phyloP scores from a whole-genome alignment of 495 filamentous ascomycete species.

The Neurospora cerealis region DNA sequence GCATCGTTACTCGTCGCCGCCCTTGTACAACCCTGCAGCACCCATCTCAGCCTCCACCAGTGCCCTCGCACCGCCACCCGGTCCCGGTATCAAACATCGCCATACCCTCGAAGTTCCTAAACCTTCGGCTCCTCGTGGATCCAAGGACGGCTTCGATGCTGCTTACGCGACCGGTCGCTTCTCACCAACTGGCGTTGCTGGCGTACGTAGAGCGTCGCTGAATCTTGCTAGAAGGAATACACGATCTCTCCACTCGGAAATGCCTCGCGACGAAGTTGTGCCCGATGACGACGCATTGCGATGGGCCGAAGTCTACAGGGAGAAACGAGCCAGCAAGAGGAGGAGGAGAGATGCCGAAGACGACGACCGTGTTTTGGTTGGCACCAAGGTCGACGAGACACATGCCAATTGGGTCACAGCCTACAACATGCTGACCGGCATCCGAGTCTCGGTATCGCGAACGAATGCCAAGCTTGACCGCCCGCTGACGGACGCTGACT shows the following conservation, averaged over 20 bases:
- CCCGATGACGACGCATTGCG: constrained; percentile 81
- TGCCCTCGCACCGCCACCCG: constrained; percentile 35
- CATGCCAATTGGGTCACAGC: constrained; percentile 97
- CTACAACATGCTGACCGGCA: constrained; percentile 99
- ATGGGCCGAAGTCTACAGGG: constrained; percentile 86
- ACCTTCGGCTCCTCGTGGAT: constrained; percentile 35
- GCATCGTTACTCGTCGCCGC: constrained; percentile 70
- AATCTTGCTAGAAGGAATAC: constrained; percentile 71
- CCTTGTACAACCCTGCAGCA: constrained; percentile 40
- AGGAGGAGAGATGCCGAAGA: constrained; percentile 80
- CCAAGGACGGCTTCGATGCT: constrained; percentile 51
- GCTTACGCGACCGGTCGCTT: constrained; percentile 67
- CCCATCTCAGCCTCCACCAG: constrained; percentile 31
- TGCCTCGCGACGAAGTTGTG: constrained; percentile 69
- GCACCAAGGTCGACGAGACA: constrained; percentile 94
- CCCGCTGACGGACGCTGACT: constrained; percentile 79
- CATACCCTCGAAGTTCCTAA: constrained; percentile 86
- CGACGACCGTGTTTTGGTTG: constrained; percentile 90
- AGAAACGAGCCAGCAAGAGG: constrained; percentile 76
- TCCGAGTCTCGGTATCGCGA: constrained; percentile 90
- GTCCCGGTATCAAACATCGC: constrained; percentile 58
- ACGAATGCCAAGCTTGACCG: constrained; percentile 96
- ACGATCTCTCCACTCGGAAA: constrained; percentile 73
- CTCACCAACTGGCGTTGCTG: constrained; percentile 58
- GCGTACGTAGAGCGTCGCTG: constrained; percentile 67